These are phyloP conservation scores for Heracleum sosnowskyi DNA, from an alignment of 129 eudicot species.

Conservation along the genomic window DNA sequence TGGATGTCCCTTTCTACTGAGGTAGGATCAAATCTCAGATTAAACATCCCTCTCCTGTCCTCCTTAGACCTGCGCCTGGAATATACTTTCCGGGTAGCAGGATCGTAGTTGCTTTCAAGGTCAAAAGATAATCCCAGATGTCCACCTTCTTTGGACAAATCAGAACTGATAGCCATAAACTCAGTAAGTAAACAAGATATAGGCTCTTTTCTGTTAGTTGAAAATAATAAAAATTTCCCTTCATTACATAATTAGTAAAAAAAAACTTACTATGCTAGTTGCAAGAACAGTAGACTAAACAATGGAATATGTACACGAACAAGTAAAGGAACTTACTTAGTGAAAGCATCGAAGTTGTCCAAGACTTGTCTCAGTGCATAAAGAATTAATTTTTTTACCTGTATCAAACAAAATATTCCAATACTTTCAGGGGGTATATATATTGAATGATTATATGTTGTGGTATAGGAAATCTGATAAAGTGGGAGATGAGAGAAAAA, in stretches of 20 bases:
- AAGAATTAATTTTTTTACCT: constrained; percentile 17
- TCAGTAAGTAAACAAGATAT: background rate
- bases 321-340: background rate
- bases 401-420: background rate
- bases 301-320: background rate
- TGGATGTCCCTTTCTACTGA: background rate
- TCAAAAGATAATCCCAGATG: background rate
- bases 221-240: background rate
- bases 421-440: background rate
- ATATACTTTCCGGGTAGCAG: background rate
- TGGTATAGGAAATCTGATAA: background rate
- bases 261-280: background rate
- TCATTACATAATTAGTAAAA: no score
- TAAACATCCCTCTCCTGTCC: background rate
- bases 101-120: background rate
- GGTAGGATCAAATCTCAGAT: background rate
- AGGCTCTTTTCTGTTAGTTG: background rate
- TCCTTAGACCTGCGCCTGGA: background rate
- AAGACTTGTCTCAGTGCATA: constrained; percentile 12
- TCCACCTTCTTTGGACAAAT: background rate
- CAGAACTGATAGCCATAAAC: background rate
- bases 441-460: background rate
- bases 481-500: background rate
- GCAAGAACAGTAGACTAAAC: background rate
- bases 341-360: background rate